A percentile compares a stretch with the other conserved stretches of the same genome.
These are phyloP conservation scores for Talaromyces sp. DNA, from an alignment of 2,329 filamentous ascomycete species.

Conservation along the genomic window DNA sequence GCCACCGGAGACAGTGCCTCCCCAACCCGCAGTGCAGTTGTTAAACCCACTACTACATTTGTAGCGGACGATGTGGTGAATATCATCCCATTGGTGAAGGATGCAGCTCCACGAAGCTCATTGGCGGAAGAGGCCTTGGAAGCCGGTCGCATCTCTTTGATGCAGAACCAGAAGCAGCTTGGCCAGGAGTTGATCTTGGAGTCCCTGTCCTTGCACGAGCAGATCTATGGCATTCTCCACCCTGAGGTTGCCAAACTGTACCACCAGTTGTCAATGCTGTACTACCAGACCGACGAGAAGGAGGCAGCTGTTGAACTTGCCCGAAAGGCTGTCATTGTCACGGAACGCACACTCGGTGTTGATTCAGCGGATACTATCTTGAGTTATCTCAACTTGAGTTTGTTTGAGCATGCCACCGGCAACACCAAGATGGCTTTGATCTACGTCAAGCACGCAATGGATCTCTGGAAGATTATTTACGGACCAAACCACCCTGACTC, in stretches of 20 bases:
- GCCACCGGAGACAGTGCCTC: constrained; percentile 41
- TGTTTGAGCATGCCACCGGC: constrained; percentile 88
- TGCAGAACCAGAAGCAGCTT: constrained; percentile 90
- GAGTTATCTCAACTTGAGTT: constrained; percentile 88
- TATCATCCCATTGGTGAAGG: constrained; percentile 90
- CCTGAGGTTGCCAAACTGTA: constrained; percentile 94
- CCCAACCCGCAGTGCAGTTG: constrained; percentile 37
- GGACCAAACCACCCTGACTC: constrained; percentile 90
- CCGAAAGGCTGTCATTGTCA: constrained; percentile 92
- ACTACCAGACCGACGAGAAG: constrained; percentile 98
- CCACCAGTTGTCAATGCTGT: constrained; percentile 89
- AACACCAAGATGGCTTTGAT: constrained; percentile 82
- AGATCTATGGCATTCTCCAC: constrained; percentile 96
- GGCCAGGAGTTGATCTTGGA: constrained; percentile 95
- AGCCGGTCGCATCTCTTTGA: constrained; percentile 90
- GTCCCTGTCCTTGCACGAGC: constrained; percentile 90
- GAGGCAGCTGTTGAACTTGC: constrained; percentile 90
- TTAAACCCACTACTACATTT: constrained; percentile 59
- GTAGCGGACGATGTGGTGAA: constrained; percentile 80
- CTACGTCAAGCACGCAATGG: constrained; percentile 86
- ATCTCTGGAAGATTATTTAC: constrained; percentile 96
- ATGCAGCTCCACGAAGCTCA: constrained; percentile 82
- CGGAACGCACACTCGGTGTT: constrained; percentile 86
- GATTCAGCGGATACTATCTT: constrained; percentile 92
- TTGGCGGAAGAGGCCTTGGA: constrained; percentile 94